Evolutionary conservation across 1,284 basidiomycete species (phyloP), one percentile per base, ranked within the genome.

Genomic region (Laetiporus sulphureus): DNA sequence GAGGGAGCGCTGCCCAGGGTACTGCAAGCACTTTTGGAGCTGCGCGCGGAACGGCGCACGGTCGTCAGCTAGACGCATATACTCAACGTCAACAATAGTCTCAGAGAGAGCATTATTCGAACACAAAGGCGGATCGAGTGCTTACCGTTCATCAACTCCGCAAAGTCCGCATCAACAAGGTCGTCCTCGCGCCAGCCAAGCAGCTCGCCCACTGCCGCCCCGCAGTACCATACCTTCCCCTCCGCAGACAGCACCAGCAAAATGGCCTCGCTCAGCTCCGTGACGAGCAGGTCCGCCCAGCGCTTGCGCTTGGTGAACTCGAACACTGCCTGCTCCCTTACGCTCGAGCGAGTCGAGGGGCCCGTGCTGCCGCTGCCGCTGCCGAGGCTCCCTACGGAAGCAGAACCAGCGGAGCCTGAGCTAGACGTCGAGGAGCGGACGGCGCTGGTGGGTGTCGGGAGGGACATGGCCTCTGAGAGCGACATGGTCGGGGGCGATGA

Each of bases 281-380:
- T 72, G 46, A 87, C 64, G 31, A 91, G 70, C n/a, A 91, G 69
- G 60, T 91, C 87, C 8, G 81, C 81, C 88, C 88, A 92, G 46
- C 83, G 76, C 61, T 91, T 90, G 46, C 88, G 70, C 58, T 85
- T 89, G 0, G 85, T 89, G 57, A 91, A 91, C 58, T 91, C 86
- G 53, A 80, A 88, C 11, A 69, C 18, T 20, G 18, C 31, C 33
- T 8, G 27, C 27, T n/a, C 22, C 23, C 16, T 20, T 12, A 18
- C 21, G 31, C 29, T 40, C 38, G 32, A 15, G 12, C 21, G 36
- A 22, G 32, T 13, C 7, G 18, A 29, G 25, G 38, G 12, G 19
- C 15, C 29, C 18, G 39, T 33, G 16, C 37, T n/a, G n/a, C n/a
- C n/a, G n/a, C n/a, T n/a, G n/a, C n/a, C n/a, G n/a, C n/a, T n/a